A percentile compares a stretch with the other conserved stretches of the same genome.
Evolutionary conservation across 805 yeast genomes (phyloP).

Genomic region (Saturnispora serradocipensis): DNA sequence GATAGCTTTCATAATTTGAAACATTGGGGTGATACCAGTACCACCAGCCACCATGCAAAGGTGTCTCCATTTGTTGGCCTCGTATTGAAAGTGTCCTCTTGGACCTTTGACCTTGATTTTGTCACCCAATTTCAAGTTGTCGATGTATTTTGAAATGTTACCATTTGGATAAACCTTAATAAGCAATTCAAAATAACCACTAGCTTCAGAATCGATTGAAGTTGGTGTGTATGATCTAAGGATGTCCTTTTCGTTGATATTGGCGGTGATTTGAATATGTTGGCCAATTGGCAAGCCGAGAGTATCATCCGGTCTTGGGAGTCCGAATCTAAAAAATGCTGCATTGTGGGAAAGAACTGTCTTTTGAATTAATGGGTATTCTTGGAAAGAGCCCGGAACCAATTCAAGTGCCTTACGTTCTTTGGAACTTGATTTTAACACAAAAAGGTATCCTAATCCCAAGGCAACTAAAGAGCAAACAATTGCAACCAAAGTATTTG

Average conservation of each 20-base stretch:
- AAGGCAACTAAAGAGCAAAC: slow-evolving; percentile 14
- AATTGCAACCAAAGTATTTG: slow-evolving; percentile 1
- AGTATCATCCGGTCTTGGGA: slow-evolving; percentile 64
- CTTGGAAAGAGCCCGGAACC: slow-evolving; percentile 47
- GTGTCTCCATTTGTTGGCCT: slow-evolving; percentile 63
- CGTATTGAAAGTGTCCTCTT: slow-evolving; percentile 77
- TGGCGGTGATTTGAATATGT: slow-evolving; percentile 75
- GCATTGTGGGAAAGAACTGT: slow-evolving; percentile 71
- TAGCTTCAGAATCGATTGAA: slow-evolving; percentile 60
- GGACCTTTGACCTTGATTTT: slow-evolving; percentile 78
- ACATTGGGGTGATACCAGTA: slow-evolving; percentile 95
- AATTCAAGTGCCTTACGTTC: slow-evolving; percentile 49
- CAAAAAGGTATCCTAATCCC: slow-evolving; percentile 15
- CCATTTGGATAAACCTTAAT: slow-evolving; percentile 83
- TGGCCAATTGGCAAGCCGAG: slow-evolving; percentile 93
- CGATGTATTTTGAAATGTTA: slow-evolving; percentile 68
- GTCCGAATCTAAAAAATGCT: slow-evolving; percentile 72
- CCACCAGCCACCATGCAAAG: slow-evolving; percentile 95
- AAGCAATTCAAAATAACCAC: slow-evolving; percentile 77
- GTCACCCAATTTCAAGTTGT: slow-evolving; percentile 70
- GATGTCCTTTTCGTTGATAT: slow-evolving; percentile 68
- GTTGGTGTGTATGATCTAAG: slow-evolving; percentile 88
- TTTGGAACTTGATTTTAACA: slow-evolving; percentile 8
- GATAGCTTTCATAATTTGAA: slow-evolving; percentile 79
- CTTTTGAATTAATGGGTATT: slow-evolving; percentile 74